These are phyloP conservation scores for Periconia sp. DNA, from an alignment of 2,329 filamentous ascomycete species.

Conservation along the genomic window DNA sequence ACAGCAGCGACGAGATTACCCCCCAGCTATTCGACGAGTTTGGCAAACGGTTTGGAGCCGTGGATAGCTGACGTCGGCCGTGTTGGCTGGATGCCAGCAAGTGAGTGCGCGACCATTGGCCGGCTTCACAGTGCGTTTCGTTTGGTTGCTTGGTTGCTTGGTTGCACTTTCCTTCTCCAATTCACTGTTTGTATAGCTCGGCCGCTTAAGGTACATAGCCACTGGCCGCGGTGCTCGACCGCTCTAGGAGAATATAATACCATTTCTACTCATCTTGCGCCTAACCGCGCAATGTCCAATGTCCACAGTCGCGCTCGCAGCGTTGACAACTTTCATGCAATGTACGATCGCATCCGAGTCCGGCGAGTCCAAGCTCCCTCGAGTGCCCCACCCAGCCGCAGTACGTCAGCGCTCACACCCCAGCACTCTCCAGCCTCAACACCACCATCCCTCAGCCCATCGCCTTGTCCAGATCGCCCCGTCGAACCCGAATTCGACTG, in stretches of 20 bases:
- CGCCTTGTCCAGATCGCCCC: constrained; percentile 1
- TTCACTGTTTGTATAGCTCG: not conserved
- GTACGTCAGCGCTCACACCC: constrained; percentile 27
- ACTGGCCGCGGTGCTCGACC: too few species aligned
- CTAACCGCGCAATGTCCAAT: too few species aligned
- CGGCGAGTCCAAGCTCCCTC: constrained; percentile 17
- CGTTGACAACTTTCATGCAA: too few species aligned
- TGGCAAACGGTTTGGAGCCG: constrained; percentile 70
- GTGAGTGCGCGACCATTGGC: constrained; percentile 3
- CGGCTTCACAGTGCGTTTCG: not conserved
- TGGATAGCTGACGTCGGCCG: constrained; percentile 28
- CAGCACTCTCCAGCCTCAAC: constrained; percentile 4
- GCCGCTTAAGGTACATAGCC: too few species aligned
- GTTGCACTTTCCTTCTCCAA: too few species aligned
- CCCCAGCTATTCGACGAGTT: constrained; percentile 88
- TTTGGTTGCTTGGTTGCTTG: not conserved
- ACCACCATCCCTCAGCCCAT: constrained; percentile 1
- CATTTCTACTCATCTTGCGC: too few species aligned
- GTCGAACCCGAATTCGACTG: constrained; percentile 4
- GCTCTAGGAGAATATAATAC: too few species aligned
- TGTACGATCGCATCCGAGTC: too few species aligned
- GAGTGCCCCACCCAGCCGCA: too few species aligned
- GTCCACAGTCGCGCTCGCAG: too few species aligned
- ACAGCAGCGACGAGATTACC: constrained; percentile 92
- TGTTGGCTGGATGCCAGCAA: too few species aligned